Percentiles rank a stretch among this genome's conserved stretches.
These are phyloP conservation scores for Parsonsia alboflavescens DNA, from an alignment of 257 asterid species.

Conservation along the genomic window DNA sequence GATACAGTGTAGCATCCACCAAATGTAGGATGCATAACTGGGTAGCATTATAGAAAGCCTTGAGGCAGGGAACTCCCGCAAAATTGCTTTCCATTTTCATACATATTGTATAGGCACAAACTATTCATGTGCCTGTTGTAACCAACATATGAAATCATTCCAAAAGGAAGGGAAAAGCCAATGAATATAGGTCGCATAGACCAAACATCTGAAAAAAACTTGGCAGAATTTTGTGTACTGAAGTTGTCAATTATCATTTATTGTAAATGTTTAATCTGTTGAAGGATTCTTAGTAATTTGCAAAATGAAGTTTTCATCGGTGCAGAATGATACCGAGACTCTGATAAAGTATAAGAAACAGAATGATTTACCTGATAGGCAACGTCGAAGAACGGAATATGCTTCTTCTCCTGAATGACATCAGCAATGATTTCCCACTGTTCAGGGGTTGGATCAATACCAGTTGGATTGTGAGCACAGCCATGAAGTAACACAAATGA, in stretches of 20 bases:
- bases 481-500: constrained; percentile 92
- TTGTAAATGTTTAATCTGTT: background rate
- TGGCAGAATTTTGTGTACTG: background rate
- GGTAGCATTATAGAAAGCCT: background rate
- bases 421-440: constrained; percentile 92
- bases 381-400: constrained; percentile 93
- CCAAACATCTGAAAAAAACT: background rate
- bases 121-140: background rate
- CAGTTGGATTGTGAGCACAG: constrained; percentile 98
- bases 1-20: background rate
- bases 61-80: background rate
- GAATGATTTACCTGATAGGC: constrained; percentile 82
- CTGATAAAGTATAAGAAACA: constrained; percentile 4
- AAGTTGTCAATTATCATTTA: background rate
- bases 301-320: background rate
- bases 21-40: background rate
- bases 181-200: background rate
- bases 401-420: constrained; percentile 85
- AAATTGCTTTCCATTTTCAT: background rate
- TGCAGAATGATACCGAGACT: background rate
- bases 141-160: background rate
- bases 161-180: background rate
- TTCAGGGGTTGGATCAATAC: constrained; percentile 89
- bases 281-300: background rate
- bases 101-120: background rate